Evolutionary conservation across 2,329 filamentous ascomycete species (phyloP), one percentile per base, ranked within the genome.

Genomic region (Fusarium acutatum): DNA sequence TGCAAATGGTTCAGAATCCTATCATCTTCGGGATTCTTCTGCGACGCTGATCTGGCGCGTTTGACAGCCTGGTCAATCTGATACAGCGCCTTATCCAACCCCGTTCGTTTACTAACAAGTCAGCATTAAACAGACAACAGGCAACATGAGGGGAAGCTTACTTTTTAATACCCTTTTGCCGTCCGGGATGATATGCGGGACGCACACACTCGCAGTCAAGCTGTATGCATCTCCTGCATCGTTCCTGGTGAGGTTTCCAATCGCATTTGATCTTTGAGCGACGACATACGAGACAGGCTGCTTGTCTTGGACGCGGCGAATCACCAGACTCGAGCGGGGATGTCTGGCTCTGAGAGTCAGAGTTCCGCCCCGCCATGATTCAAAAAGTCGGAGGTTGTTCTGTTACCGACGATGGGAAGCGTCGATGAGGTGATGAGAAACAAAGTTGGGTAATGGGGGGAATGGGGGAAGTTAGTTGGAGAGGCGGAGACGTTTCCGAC

Each of bases 91-190:
- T 94, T 94, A 71, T 94, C 92, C 35, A 94, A 83, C 2, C 92
- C 92, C 22, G 90, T 92, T 44, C 92, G 89, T 81, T 94, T 94
- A 81, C 92, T 94, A 71, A 35, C 40, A 64, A 30, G 65, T 71
- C 63, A 73, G 68, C 54, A 37, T 15, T n/a, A 20, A 32, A n/a
- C 15, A 17, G 5, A 44, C 22, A n/a, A 44, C n/a, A n/a, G 10
- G 20, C 6, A 32, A 15, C 4, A 52, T 12, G 14, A 1, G 12
- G 8, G n/a, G 7, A 44, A 20, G 74, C 85, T 81, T 82, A 92
- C 92, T 94, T 94, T 80, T 94, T 94, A 68, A 94, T 92, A 28
- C 92, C 92, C 78, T 94, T 94, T 78, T 93, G 91, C 56, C 92
- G 86, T 13, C 92, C 92, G 8, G 93, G 88, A 70, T 93, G 91